Evolutionary conservation across 352 stramenopile genomes (phyloP).

Genomic region (Globisporangium barbulae): DNA sequence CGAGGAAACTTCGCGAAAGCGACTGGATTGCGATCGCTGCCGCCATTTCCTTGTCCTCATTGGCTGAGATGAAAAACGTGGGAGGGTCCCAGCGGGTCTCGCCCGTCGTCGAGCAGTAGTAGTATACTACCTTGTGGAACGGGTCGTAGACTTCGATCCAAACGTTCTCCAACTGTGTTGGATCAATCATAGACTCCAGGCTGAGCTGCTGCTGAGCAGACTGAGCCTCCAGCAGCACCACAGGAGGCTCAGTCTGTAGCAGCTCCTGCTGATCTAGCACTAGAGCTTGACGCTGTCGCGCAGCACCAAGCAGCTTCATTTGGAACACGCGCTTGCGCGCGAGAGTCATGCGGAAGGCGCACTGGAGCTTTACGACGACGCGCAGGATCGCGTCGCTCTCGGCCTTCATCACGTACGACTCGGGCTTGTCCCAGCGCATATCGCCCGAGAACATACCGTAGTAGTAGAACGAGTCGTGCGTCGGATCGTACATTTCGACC

Average conservation of each 20-base stretch:
- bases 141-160: constrained; percentile 73
- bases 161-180: constrained; percentile 5
- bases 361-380: constrained; percentile 45
- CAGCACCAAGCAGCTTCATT: constrained; percentile 21
- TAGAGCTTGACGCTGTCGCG: neutral
- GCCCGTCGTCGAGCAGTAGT: constrained; percentile 43
- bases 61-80: constrained; percentile 27
- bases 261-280: neutral
- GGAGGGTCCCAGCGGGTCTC: constrained; percentile 50
- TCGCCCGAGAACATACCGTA: constrained; percentile 40
- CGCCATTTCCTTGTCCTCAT: constrained; percentile 40
- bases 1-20: constrained; percentile 39
- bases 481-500: constrained; percentile 53
- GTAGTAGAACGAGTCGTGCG: constrained; percentile 45
- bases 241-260: neutral
- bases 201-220: neutral
- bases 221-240: neutral
- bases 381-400: constrained; percentile 39
- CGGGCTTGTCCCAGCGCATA: constrained; percentile 38
- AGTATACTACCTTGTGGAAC: constrained; percentile 52
- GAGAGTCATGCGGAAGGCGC: constrained; percentile 44
- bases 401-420: constrained; percentile 29
- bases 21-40: constrained; percentile 58
- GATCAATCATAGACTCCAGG: neutral
- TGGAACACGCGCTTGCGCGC: constrained; percentile 35